phyloP scores from a whole-genome alignment of 257 asterid species.

The Solanum paucissectum region DNA sequence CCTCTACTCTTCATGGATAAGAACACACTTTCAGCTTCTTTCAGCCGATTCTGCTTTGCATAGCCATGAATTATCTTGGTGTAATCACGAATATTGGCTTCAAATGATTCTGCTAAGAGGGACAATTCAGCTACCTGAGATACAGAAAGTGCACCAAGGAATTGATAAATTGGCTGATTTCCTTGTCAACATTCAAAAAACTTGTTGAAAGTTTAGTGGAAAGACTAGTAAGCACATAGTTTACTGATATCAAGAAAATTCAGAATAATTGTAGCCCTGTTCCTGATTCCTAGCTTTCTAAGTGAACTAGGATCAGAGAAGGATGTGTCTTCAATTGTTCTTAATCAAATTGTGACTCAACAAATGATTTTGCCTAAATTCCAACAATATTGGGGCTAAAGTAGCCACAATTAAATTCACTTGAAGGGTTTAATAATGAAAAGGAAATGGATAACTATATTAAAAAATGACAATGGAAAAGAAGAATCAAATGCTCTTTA shows the following conservation, averaged over 20 bases:
- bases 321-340: not conserved
- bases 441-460: not conserved
- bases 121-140: slow-evolving; percentile 64
- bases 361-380: not conserved
- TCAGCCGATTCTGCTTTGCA: slow-evolving; percentile 43
- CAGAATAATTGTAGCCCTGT: not conserved
- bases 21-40: slow-evolving; percentile 55
- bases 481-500: not conserved
- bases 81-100: slow-evolving; percentile 67
- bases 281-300: not conserved
- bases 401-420: not conserved
- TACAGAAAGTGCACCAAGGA: not conserved
- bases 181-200: not conserved
- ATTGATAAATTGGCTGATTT: not conserved
- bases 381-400: not conserved
- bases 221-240: not conserved
- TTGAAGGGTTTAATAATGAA: not conserved
- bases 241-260: not conserved
- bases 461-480: not conserved
- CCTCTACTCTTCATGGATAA: slow-evolving; percentile 59
- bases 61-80: slow-evolving; percentile 64
- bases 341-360: not conserved
- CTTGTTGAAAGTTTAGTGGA: not conserved
- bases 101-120: slow-evolving; percentile 67
- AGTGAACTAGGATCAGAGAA: not conserved